Percentiles rank a stretch among this genome's conserved stretches.
Evolutionary conservation across 1,284 basidiomycete genomes (phyloP).

Genomic region (Phylloboletellus chloephorus): DNA sequence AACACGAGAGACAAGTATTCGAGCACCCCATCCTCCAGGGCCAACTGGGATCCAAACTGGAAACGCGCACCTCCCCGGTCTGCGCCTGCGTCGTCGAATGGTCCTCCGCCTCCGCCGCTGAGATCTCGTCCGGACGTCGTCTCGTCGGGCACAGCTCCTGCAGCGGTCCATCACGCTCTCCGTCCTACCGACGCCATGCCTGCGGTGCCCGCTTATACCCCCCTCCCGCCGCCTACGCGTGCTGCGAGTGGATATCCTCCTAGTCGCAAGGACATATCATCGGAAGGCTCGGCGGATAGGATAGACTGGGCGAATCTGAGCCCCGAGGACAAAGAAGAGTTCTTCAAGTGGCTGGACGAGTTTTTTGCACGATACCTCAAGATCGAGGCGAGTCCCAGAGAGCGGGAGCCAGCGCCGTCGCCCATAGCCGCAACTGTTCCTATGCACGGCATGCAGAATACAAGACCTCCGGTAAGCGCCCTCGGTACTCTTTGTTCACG

Average conservation of each 20-base stretch:
- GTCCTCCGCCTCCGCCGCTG: constrained; percentile 18
- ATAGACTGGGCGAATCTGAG: constrained; percentile 70
- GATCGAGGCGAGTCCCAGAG: constrained; percentile 19
- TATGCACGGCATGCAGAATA: not conserved
- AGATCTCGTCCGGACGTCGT: constrained; percentile 14
- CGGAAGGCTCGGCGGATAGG: constrained; percentile 11
- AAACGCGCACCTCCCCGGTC: constrained; percentile 26
- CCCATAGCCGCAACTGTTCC: not conserved
- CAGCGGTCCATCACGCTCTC: constrained; percentile 3
- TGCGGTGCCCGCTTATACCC: constrained; percentile 1
- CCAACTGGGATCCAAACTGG: constrained; percentile 53
- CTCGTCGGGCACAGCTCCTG: constrained; percentile 3
- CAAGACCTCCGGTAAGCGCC: constrained; percentile 15
- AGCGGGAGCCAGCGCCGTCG: not conserved
- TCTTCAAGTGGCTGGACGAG: constrained; percentile 75
- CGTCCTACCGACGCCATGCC: constrained; percentile 5
- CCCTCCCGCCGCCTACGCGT: constrained; percentile 17
- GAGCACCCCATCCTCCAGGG: constrained; percentile 52
- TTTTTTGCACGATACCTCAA: constrained; percentile 52
- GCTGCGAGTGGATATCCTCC: constrained; percentile 24
- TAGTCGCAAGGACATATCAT: constrained; percentile 5
- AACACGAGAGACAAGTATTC: constrained; percentile 53
- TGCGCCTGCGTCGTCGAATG: constrained; percentile 12
- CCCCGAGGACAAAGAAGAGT: constrained; percentile 58
- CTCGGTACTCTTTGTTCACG: not conserved